A percentile compares a stretch with the other conserved stretches of the same genome.
These are phyloP conservation scores for Cercophora sp. DNA, from an alignment of 495 filamentous ascomycete species.

Conservation along the genomic window DNA sequence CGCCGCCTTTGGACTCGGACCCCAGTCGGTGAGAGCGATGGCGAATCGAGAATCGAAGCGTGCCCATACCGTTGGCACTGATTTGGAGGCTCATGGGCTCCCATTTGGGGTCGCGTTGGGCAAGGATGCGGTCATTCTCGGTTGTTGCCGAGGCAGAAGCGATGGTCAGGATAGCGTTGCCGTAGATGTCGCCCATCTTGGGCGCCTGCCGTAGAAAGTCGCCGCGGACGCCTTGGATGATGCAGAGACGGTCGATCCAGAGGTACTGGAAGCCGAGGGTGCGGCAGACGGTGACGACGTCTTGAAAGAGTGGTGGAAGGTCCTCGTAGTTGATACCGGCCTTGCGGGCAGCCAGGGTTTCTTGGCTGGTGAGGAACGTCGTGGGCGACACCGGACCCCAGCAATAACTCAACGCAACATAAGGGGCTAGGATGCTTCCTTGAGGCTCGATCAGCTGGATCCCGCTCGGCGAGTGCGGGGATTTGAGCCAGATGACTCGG, in stretches of 20 bases:
- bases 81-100: neutral
- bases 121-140: constrained; percentile 1
- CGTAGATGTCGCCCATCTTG: constrained; percentile 16
- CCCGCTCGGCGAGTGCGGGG: neutral
- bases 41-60: neutral
- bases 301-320: constrained; percentile 8
- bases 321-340: neutral
- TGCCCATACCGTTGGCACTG: too few relatives aligned
- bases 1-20: constrained; percentile 5
- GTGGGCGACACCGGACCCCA: constrained; percentile 11
- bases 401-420: constrained; percentile 16
- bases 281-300: constrained; percentile 4
- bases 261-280: constrained; percentile 14
- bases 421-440: constrained; percentile 3
- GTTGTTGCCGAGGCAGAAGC: constrained; percentile 7
- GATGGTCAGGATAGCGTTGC: constrained; percentile 12
- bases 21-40: constrained; percentile 1
- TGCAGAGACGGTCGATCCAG: constrained; percentile 20
- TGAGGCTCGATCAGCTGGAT: constrained; percentile 9
- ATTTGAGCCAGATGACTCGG: constrained; percentile 5
- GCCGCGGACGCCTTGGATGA: constrained; percentile 13
- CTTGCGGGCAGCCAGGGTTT: neutral
- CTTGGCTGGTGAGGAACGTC: constrained; percentile 6
- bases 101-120: neutral
- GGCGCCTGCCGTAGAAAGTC: constrained; percentile 6